These are phyloP conservation scores for Schizochytrium sp. DNA, from an alignment of 108 stramenopile species.

Conservation along the genomic window DNA sequence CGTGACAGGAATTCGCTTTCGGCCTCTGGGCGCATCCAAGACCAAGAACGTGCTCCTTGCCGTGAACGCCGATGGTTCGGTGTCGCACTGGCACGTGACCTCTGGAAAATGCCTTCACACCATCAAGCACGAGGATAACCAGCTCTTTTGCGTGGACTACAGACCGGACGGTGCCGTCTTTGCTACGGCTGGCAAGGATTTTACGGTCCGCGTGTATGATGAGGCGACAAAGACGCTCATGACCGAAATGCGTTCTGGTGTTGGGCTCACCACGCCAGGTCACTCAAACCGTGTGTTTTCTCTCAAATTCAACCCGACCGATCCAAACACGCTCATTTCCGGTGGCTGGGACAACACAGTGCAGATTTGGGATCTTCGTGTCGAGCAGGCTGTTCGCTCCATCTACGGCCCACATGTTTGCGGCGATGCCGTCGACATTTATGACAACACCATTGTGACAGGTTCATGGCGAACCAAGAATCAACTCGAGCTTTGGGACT, in stretches of 20 bases:
- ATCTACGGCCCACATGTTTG: slow-evolving; percentile 54
- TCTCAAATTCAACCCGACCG: slow-evolving; percentile 37
- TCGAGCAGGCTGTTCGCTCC: slow-evolving; percentile 34
- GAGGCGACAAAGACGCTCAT: slow-evolving; percentile 46
- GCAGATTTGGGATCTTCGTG: slow-evolving; percentile 51
- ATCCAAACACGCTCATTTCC: slow-evolving; percentile 33
- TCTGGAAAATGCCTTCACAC: slow-evolving; percentile 55
- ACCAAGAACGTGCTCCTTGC: slow-evolving; percentile 55
- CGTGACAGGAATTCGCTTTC: slow-evolving; percentile 36
- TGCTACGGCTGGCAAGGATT: slow-evolving; percentile 50
- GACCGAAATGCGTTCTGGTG: background rate
- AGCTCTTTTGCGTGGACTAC: slow-evolving; percentile 54
- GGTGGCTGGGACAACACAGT: slow-evolving; percentile 61
- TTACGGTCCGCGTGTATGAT: slow-evolving; percentile 45
- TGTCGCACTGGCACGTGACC: slow-evolving; percentile 60
- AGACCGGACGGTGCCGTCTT: slow-evolving; percentile 31
- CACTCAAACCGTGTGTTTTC: slow-evolving; percentile 54
- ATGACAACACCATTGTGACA: slow-evolving; percentile 27
- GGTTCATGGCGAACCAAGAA: slow-evolving; percentile 47
- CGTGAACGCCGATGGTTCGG: slow-evolving; percentile 39
- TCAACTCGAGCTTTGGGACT: slow-evolving; percentile 54
- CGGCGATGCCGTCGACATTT: slow-evolving; percentile 47
- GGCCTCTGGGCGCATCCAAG: slow-evolving; percentile 35
- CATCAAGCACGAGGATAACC: slow-evolving; percentile 40
- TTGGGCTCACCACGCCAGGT: slow-evolving; percentile 26